Conservation (phyloP, 306 rosid genomes). For the Pterocarpus santalinus region DNA sequence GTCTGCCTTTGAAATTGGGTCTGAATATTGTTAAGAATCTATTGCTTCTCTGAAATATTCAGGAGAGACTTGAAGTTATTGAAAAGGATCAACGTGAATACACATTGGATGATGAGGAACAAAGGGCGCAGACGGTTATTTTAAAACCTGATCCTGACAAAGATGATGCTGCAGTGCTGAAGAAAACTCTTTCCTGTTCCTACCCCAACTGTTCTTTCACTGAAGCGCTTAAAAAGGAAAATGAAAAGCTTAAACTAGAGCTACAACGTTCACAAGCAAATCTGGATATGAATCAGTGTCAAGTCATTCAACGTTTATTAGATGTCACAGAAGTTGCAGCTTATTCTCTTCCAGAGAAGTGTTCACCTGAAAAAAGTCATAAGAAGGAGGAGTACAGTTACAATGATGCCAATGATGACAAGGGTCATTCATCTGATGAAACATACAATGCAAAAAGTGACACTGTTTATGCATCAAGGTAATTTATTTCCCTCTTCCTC, state of each 20-base stretch:
- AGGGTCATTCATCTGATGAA: slow-evolving; percentile 68
- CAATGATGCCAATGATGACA: slow-evolving; percentile 60
- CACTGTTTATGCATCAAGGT: slow-evolving; percentile 66
- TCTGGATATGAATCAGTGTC: slow-evolving; percentile 85
- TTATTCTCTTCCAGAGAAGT: slow-evolving; percentile 65
- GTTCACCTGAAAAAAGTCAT: slow-evolving; percentile 62
- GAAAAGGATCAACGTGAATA: slow-evolving; percentile 93
- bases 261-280: slow-evolving; percentile 86
- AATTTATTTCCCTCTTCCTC: slow-evolving; percentile 32
- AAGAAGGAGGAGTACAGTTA: slow-evolving; percentile 65
- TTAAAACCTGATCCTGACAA: slow-evolving; percentile 85
- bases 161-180: slow-evolving; percentile 74
- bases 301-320: slow-evolving; percentile 90
- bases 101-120: slow-evolving; percentile 96
- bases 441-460: slow-evolving; percentile 58
- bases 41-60: slow-evolving; percentile 42
- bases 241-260: slow-evolving; percentile 92
- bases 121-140: slow-evolving; percentile 82
- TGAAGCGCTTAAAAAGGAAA: slow-evolving; percentile 86
- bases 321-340: slow-evolving; percentile 88
- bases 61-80: slow-evolving; percentile 95
- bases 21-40: slow-evolving; percentile 32
- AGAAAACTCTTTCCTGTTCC: slow-evolving; percentile 94
- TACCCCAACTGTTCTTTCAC: slow-evolving; percentile 88
- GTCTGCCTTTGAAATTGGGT: slow-evolving; percentile 18